Percentiles rank a stretch among this genome's conserved stretches.
Conservation (phyloP, 148 eudicot species). For the Vaccinium myrtillus region DNA sequence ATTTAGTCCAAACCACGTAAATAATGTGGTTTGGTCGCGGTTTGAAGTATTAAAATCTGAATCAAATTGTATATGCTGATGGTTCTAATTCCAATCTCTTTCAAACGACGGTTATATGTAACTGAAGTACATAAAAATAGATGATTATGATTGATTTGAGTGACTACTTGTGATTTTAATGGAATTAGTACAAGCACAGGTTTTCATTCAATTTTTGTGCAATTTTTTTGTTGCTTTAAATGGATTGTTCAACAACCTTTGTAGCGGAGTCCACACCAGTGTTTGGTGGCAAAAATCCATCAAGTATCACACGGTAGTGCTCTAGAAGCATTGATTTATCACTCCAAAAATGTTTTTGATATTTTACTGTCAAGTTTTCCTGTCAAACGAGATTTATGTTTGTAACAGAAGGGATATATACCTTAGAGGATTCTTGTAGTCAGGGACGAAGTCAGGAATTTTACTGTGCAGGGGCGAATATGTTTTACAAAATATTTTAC, state of each 20-base stretch:
- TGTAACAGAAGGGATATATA: background rate
- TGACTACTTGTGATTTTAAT: background rate
- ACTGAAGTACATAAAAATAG: background rate
- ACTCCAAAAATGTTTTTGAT: too few species aligned
- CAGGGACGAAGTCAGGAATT: too few species aligned
- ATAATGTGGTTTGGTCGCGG: background rate
- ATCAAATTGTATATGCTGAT: background rate
- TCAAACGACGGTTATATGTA: background rate
- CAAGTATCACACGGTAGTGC: background rate
- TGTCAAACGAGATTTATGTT: background rate
- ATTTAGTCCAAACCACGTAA: too few species aligned
- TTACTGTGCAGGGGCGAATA: too few species aligned
- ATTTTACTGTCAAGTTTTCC: too few species aligned
- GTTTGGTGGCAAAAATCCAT: too few species aligned
- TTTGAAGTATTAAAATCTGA: too few species aligned
- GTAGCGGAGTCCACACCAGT: background rate
- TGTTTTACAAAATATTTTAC: too few species aligned
- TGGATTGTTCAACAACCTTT: background rate
- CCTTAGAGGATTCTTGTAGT: background rate
- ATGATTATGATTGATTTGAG: background rate
- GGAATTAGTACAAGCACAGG: too few species aligned
- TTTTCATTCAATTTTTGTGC: too few species aligned
- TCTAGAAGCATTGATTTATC: background rate
- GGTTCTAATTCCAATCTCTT: background rate
- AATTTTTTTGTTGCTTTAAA: too few species aligned